Conservation (phyloP, 1,284 basidiomycete genomes). For the Sphaerobolus stellatus region DNA sequence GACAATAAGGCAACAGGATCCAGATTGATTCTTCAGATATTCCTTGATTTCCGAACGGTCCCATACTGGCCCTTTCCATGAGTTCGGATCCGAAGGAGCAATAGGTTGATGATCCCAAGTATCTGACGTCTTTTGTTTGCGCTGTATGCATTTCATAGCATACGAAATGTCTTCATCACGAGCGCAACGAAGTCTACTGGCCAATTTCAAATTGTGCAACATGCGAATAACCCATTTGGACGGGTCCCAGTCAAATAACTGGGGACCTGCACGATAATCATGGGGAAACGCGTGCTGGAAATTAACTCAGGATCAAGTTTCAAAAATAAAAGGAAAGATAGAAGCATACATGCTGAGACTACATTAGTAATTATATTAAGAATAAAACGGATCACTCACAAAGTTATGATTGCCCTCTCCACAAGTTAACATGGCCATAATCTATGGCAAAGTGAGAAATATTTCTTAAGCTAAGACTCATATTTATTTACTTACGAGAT, state of each 20-base stretch:
- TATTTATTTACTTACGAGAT: conserved; percentile 46
- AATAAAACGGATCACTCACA: conserved; percentile 39
- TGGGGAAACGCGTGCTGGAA: conserved; percentile 74
- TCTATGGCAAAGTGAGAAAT: conserved; percentile 33
- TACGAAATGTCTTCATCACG: conserved; percentile 58
- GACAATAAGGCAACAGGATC: conserved; percentile 54
- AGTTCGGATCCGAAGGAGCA: conserved; percentile 20
- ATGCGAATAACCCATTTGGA: conserved; percentile 74
- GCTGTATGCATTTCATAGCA: conserved; percentile 55
- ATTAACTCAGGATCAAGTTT: conserved; percentile 8
- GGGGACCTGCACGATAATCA: conserved; percentile 68
- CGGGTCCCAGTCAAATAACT: conserved; percentile 69
- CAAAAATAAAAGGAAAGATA: not conserved
- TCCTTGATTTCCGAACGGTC: conserved; percentile 34
- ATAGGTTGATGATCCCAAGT: conserved; percentile 23
- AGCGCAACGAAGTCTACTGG: conserved; percentile 51
- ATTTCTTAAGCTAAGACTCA: not conserved
- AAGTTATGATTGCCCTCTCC: conserved; percentile 83
- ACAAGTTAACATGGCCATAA: conserved; percentile 68
- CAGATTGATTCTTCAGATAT: conserved; percentile 36
- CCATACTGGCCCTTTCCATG: conserved; percentile 45
- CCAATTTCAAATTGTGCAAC: conserved; percentile 56
- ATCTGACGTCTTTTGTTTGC: conserved; percentile 35
- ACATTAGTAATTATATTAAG: not conserved
- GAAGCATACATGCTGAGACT: conserved; percentile 16